Evolutionary conservation across 148 eudicot genomes (phyloP), one percentile per base, ranked within the genome.

Genomic region (Polygonum maritimum): DNA sequence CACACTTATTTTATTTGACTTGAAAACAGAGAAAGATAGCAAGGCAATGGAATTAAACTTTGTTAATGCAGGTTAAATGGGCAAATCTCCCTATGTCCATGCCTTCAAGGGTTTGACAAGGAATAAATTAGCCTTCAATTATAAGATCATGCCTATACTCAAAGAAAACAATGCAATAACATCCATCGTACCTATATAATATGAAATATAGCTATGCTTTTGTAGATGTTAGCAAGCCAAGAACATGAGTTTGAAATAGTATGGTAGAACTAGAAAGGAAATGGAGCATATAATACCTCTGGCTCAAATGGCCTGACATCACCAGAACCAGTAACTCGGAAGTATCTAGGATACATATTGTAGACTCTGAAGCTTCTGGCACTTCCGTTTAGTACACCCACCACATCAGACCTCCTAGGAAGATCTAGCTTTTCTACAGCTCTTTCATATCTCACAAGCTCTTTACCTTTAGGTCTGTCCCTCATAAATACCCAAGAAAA

Each of bases 271-370:
- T 48, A 52, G 36, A 77, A 33, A 52, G 47, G 73, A 72, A 60
- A 54, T 73, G 19, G 19, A 74, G 75, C 39, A 77, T 47, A 78
- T 26, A 85, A 74, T 83, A 94, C 98, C 98, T 82, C 89, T 49
- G 83, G 82, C 40, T 94, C 98, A 75, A 94, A 86, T 31, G 93
- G 86, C 62, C 98, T 88, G 60, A 90, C 98, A 67, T 94, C 98
- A 74, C 96, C 98, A 54, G 98, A 92, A 78, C 98, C 97, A 74
- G 98, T 94, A 52, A 94, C 98, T 75, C 98, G 86, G 72, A 94
- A 87, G 80, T 84, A 86, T 81, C 96, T 89, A 31, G 97, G 85
- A 77, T 84, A 92, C 78, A 90, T 81, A 73, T 87, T 88, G 54
- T 79, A 41, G 38, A 90, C 83, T 81, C 91, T 86, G 74, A 94